Evolutionary conservation across 2,329 filamentous ascomycete species (phyloP), one percentile per base, ranked within the genome.

Genomic region (Claviceps sp.): DNA sequence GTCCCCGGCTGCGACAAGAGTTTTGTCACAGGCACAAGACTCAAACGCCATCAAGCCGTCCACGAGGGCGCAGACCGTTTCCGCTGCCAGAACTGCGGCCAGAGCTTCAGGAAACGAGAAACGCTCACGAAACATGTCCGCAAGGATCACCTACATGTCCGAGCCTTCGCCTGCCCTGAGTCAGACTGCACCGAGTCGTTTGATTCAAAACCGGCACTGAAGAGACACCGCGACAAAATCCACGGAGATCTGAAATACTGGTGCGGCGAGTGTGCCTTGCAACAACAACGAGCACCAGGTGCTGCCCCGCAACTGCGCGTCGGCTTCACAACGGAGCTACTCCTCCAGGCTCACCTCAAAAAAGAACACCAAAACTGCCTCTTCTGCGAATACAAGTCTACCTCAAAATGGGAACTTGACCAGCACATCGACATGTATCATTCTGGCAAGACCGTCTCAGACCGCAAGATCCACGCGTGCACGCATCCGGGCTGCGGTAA

Each of bases 31-130:
- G 82, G 83, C 2, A 89, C 87, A 10, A 76, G 87, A 46, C 76
- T 96, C 17, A 80, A 84, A 54, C 77, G 87, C 40, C 90, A 96
- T 64, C 73, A 84, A 48, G 78, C 82, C n/a, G 81, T 86, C 1
- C 90, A 96, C 65, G 68, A 69, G 50, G 85, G 84, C 50, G 80
- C 84, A 58, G 84, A 93, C 63, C 77, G 85, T 50, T 89, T 85
- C 61, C 75, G 78, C 53, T 95, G 89, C 62, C 81, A 77, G 22
- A 83, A 80, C 38, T 95, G 89, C 68, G 77, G 78, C 17, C 79
- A 88, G 68, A 81, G 80, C 19, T 97, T 96, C 66, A 80, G 91
- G 55, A 96, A 95, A 68, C 85, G 89, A 64, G 82, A 89, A 57
- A 94, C 89, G 0, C 75, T 96, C 16, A 82, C 90, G 64, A 83